These are phyloP conservation scores for Podospora conica DNA, from an alignment of 495 filamentous ascomycete species.

Conservation along the genomic window DNA sequence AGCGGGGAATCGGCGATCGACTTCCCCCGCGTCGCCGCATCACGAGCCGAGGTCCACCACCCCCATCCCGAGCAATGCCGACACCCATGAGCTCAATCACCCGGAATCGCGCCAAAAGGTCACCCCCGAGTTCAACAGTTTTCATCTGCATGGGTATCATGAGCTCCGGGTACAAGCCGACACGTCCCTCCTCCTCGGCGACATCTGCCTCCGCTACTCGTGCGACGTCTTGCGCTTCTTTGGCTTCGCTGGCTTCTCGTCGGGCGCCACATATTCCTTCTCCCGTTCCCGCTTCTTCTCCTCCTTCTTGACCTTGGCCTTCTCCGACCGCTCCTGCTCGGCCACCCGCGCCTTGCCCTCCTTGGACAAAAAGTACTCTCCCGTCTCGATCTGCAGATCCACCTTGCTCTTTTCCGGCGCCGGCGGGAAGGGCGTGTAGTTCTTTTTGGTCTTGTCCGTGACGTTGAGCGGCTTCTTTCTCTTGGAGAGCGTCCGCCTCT, in stretches of 20 bases:
- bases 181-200: slow-evolving; percentile 12
- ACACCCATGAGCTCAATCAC: background rate
- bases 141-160: slow-evolving; percentile 28
- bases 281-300: slow-evolving; percentile 83
- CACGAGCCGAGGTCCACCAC: background rate
- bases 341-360: slow-evolving; percentile 79
- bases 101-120: background rate
- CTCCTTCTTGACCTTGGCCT: slow-evolving; percentile 74
- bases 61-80: background rate
- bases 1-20: background rate
- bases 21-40: background rate
- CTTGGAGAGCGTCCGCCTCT: slow-evolving; percentile 87
- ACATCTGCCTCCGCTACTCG: slow-evolving; percentile 24
- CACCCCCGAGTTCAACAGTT: slow-evolving; percentile 6
- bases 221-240: slow-evolving; percentile 53
- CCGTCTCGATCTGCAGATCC: slow-evolving; percentile 94
- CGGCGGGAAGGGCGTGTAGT: slow-evolving; percentile 78
- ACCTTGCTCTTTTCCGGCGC: slow-evolving; percentile 75
- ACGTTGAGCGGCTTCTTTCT: slow-evolving; percentile 77
- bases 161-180: slow-evolving; percentile 11
- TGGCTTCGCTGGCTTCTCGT: slow-evolving; percentile 62
- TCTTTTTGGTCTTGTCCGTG: slow-evolving; percentile 88
- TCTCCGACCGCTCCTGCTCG: slow-evolving; percentile 72
- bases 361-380: slow-evolving; percentile 93
- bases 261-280: slow-evolving; percentile 78